Percentiles rank a stretch among this genome's conserved stretches.
Evolutionary conservation across 2,329 filamentous ascomycete species (phyloP).

Genomic region (Macrophomina phaseolina): DNA sequence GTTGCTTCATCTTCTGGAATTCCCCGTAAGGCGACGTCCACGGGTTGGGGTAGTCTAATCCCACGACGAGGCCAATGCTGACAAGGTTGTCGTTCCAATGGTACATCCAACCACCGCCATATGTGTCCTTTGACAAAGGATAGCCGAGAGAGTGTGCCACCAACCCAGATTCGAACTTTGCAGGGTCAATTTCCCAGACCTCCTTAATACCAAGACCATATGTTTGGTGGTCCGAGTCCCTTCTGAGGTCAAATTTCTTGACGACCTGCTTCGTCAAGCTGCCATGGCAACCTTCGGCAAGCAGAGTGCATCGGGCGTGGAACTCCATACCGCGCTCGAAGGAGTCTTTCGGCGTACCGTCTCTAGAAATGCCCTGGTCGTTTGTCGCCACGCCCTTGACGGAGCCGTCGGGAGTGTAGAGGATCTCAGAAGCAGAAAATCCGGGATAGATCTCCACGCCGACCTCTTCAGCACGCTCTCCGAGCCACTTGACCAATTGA

Average conservation of each 20-base stretch:
- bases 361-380: slow-evolving; percentile 81
- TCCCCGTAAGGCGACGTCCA: slow-evolving; percentile 95
- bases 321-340: slow-evolving; percentile 99
- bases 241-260: slow-evolving; percentile 88
- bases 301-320: slow-evolving; percentile 86
- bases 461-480: slow-evolving; percentile 92
- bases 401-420: slow-evolving; percentile 84
- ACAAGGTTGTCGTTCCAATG: slow-evolving; percentile 98
- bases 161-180: slow-evolving; percentile 87
- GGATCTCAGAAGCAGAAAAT: slow-evolving; percentile 90
- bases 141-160: slow-evolving; percentile 93
- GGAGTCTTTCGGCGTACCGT: slow-evolving; percentile 83
- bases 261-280: slow-evolving; percentile 94
- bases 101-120: slow-evolving; percentile 98
- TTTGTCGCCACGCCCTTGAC: slow-evolving; percentile 96
- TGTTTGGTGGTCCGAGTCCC: slow-evolving; percentile 90
- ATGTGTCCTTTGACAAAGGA: slow-evolving; percentile 84
- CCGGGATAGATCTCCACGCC: slow-evolving; percentile 97
- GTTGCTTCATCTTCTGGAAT: slow-evolving; percentile 98
- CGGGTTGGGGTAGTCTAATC: slow-evolving; percentile 93
- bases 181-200: slow-evolving; percentile 93
- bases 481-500: slow-evolving; percentile 94
- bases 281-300: slow-evolving; percentile 94
- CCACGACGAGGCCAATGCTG: slow-evolving; percentile 86
- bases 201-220: slow-evolving; percentile 96